phyloP scores from a whole-genome alignment of 306 rosid species.

The Medicago ruthenica region DNA sequence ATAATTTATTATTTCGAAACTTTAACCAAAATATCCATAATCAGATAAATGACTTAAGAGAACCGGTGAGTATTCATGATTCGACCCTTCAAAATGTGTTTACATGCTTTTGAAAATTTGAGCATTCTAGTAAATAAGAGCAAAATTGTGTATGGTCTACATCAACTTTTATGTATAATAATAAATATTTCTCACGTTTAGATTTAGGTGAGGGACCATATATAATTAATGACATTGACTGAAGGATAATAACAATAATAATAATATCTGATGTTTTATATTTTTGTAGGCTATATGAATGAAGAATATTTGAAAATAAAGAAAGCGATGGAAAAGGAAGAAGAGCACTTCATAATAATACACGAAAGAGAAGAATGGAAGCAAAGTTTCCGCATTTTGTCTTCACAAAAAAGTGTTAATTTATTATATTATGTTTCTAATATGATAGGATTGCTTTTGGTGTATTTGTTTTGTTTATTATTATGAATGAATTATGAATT shows the following conservation, averaged over 20 bases:
- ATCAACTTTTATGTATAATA: not conserved
- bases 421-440: constrained; percentile 15
- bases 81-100: not conserved
- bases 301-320: constrained; percentile 54
- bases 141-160: not conserved
- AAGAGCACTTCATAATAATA: constrained; percentile 30
- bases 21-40: too few species aligned
- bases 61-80: not conserved
- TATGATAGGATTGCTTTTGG: constrained; percentile 29
- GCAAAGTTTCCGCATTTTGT: constrained; percentile 57
- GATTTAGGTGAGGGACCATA: not conserved
- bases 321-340: constrained; percentile 49
- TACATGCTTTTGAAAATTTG: not conserved
- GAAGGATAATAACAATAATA: not conserved
- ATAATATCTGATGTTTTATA: not conserved
- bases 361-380: constrained; percentile 38
- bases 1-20: too few species aligned
- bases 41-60: not conserved
- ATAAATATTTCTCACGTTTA: not conserved
- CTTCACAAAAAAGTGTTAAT: constrained; percentile 3
- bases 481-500: constrained; percentile 1
- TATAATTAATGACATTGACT: constrained; percentile 17
- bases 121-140: not conserved
- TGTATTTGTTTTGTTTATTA: too few species aligned
- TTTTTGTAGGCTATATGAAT: constrained; percentile 46